A percentile compares a stretch with the other conserved stretches of the same genome.
These are phyloP conservation scores for Suillus spraguei DNA, from an alignment of 768 basidiomycete species.

Conservation along the genomic window DNA sequence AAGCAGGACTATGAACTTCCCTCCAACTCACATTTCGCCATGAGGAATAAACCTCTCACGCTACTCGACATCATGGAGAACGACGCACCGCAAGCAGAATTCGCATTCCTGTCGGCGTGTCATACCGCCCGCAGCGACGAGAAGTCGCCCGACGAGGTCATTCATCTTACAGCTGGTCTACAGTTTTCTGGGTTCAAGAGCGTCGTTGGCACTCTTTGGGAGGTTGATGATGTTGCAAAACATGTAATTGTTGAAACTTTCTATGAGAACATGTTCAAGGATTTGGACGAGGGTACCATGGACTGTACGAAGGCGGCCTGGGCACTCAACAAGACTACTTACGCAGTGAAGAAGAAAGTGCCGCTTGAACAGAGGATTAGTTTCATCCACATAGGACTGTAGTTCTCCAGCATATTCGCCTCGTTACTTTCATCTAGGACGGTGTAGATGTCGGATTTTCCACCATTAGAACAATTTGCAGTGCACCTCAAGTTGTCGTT, in stretches of 20 bases:
- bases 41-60: conserved; percentile 6
- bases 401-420: not conserved
- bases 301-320: conserved; percentile 15
- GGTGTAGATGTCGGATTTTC: not conserved
- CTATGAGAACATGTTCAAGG: conserved; percentile 15
- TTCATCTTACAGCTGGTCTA: conserved; percentile 30
- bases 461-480: not conserved
- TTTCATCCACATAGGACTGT: conserved; percentile 19
- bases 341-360: not conserved
- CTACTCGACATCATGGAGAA: conserved; percentile 16
- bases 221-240: conserved; percentile 15
- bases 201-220: conserved; percentile 31
- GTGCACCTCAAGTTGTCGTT: not conserved
- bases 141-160: conserved; percentile 19
- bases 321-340: conserved; percentile 14
- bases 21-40: conserved; percentile 19
- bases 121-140: conserved; percentile 25
- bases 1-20: conserved; percentile 14
- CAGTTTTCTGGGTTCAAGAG: conserved; percentile 25
- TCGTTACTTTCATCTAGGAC: not conserved
- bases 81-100: conserved; percentile 10
- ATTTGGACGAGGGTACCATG: conserved; percentile 2
- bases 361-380: conserved; percentile 16
- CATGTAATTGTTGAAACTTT: conserved; percentile 13
- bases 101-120: conserved; percentile 27